A percentile compares a stretch with the other conserved stretches of the same genome.
Evolutionary conservation across 2,329 filamentous ascomycete genomes (phyloP).

Genomic region (Chrysoporthe deuterocubensis): DNA sequence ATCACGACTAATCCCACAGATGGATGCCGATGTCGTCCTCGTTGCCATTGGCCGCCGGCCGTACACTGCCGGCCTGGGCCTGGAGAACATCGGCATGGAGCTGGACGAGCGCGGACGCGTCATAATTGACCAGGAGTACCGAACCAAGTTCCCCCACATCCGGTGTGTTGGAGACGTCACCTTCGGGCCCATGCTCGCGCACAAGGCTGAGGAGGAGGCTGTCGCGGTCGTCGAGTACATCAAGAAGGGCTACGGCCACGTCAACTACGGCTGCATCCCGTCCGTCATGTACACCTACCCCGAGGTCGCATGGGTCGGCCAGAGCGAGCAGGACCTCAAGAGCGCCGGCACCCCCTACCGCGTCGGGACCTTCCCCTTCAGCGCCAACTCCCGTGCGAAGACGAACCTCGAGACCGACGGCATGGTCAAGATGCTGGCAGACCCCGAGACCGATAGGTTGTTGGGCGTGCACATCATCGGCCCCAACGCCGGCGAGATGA

Average conservation of each 20-base stretch:
- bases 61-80: constrained; percentile 87
- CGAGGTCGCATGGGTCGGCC: constrained; percentile 97
- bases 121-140: constrained; percentile 98
- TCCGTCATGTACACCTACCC: constrained; percentile 99
- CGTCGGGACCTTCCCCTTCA: constrained; percentile 93
- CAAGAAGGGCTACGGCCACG: constrained; percentile 95
- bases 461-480: constrained; percentile 97
- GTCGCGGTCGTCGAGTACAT: constrained; percentile 96
- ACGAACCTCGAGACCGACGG: constrained; percentile 97
- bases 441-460: constrained; percentile 94
- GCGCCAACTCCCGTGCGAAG: constrained; percentile 97
- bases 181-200: constrained; percentile 97
- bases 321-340: constrained; percentile 97
- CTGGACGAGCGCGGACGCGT: constrained; percentile 91
- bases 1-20: constrained; percentile 48
- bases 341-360: constrained; percentile 88
- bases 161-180: constrained; percentile 95
- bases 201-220: constrained; percentile 98
- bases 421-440: constrained; percentile 94
- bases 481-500: constrained; percentile 97
- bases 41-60: constrained; percentile 96
- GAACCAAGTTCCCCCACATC: constrained; percentile 96
- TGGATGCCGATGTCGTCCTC: constrained; percentile 93
- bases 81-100: constrained; percentile 93
- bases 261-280: constrained; percentile 98